Conservation (phyloP, 1,139 yeast genomes). For the Yarrowia galli region DNA sequence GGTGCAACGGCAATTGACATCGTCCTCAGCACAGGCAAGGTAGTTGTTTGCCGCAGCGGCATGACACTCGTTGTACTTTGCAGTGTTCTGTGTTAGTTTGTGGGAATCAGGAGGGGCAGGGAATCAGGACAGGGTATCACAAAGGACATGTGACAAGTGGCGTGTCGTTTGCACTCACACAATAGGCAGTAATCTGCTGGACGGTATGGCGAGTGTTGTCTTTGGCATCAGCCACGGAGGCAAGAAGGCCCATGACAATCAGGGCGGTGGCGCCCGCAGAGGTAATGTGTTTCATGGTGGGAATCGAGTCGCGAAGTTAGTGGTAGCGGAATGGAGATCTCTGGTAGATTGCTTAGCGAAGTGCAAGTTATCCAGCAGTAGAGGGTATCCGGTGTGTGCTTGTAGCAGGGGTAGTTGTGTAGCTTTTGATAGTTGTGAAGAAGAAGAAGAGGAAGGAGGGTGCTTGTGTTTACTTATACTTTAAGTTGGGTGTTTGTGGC, state of each 20-base stretch:
- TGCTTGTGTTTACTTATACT: constrained; percentile 14
- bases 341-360: constrained; percentile 1
- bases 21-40: constrained; percentile 29
- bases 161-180: constrained; percentile 14
- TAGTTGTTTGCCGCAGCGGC: constrained; percentile 27
- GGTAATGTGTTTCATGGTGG: constrained; percentile 34
- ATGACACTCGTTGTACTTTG: constrained; percentile 35
- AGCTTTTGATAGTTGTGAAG: constrained; percentile 12
- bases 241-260: constrained; percentile 21
- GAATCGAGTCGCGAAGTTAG: constrained; percentile 3
- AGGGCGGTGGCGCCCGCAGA: constrained; percentile 29
- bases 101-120: not conserved
- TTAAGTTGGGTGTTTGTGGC: not conserved
- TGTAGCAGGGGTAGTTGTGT: not conserved
- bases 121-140: not conserved
- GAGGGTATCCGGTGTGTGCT: constrained; percentile 5
- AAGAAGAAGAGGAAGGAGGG: constrained; percentile 5
- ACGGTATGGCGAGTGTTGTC: constrained; percentile 25
- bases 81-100: constrained; percentile 35
- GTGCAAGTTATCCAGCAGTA: constrained; percentile 6
- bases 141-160: not conserved
- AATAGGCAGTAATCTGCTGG: constrained; percentile 27
- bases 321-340: not conserved
- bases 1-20: constrained; percentile 30
- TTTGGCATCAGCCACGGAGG: constrained; percentile 8